A percentile compares a stretch with the other conserved stretches of the same genome.
Evolutionary conservation across 441 rosid species (phyloP).

Genomic region (Bruguiera hainesii): DNA sequence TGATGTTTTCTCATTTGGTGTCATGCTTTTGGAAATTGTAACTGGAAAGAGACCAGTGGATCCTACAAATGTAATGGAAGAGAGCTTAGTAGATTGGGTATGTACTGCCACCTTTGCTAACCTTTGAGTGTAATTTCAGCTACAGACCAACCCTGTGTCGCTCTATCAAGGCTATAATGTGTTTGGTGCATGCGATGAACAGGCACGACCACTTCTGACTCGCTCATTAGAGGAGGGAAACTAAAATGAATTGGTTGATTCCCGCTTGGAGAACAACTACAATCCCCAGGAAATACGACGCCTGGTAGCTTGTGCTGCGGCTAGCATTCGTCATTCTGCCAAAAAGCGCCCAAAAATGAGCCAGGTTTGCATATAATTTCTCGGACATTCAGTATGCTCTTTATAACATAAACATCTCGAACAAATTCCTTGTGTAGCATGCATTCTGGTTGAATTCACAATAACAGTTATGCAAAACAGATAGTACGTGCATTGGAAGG

Average conservation of each 20-base stretch:
- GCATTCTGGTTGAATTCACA: not conserved
- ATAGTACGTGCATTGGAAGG: constrained; percentile 89
- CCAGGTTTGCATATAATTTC: constrained; percentile 40
- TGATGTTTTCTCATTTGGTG: constrained; percentile 89
- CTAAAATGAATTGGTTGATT: constrained; percentile 48
- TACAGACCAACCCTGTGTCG: not conserved
- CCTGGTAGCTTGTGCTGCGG: constrained; percentile 72
- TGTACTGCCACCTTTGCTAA: not conserved
- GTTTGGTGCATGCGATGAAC: not conserved
- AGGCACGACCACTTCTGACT: constrained; percentile 72
- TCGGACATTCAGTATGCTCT: not conserved
- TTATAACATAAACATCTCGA: not conserved
- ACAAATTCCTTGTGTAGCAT: too few species aligned
- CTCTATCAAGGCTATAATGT: not conserved
- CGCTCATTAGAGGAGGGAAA: constrained; percentile 50
- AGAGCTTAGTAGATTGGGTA: constrained; percentile 94
- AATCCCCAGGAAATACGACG: constrained; percentile 61
- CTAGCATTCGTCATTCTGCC: constrained; percentile 82
- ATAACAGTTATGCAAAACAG: constrained; percentile 29
- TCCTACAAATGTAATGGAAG: constrained; percentile 55
- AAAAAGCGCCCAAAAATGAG: constrained; percentile 95
- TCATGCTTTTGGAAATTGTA: constrained; percentile 83
- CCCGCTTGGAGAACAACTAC: constrained; percentile 54
- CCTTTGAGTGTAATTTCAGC: not conserved
- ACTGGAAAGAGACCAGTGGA: constrained; percentile 83